Evolutionary conservation across 495 filamentous ascomycete species (phyloP), one percentile per base, ranked within the genome.

Genomic region (Peziza echinospora): DNA sequence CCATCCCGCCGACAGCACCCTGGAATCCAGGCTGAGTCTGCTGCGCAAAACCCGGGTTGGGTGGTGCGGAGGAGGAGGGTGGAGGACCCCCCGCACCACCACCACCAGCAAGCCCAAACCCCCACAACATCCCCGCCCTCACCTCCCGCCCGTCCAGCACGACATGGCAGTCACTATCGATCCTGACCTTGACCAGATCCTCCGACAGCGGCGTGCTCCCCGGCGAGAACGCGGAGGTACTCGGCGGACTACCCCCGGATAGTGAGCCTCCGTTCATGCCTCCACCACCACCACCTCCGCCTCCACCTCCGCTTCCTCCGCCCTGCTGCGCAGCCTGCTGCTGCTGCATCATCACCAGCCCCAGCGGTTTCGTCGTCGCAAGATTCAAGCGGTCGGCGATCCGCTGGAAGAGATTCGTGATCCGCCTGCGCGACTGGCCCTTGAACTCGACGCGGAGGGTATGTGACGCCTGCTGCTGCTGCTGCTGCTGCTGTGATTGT

Each of bases 371-470:
- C 5, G 70, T 76, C 19, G 69, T 71, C 1, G 79, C 76, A 2
- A 83, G 58, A 46, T 79, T 78, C 50, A 86, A 73, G 59, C 89
- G 92, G 34, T 80, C 80, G 21, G 81, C 75, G 5, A 93, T 69
- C 2, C 87, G 76, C 52, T 84, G 76, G 42, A 92, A 73, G 21
- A 96, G 62, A 41, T 72, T 74, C 4, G 72, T 68, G 21, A 96
- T 71, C 45, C 82, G 68, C 53, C n/a, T 72, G 64, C 55, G 80
- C 75, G 44, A 73, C 66, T 24, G 77, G 61, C 26, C 78, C 70
- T 53, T 78, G 59, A 96, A 93, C 42, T 82, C 76, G 0, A 76
- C 80, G 0, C 73, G 71, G 52, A 69, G 66, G 4, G 55, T 55
- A n/a, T n/a, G n/a, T n/a, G n/a, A n/a, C n/a, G n/a, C n/a, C n/a